A percentile compares a stretch with the other conserved stretches of the same genome.
Evolutionary conservation across 768 basidiomycete genomes (phyloP).

Genomic region (Lyophyllum shimeji): DNA sequence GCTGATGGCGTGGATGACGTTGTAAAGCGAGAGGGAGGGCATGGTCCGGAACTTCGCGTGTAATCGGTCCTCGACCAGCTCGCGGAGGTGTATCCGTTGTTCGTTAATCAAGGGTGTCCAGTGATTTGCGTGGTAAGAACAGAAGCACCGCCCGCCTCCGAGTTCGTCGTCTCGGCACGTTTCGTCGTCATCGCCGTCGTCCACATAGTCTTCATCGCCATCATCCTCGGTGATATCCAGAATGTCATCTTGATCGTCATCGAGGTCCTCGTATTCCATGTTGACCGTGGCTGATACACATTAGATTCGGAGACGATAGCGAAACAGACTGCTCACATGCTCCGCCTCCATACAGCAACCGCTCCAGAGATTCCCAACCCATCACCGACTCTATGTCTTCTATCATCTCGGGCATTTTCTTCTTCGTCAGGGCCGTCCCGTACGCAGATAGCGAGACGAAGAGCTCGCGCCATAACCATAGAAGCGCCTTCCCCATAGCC

Average conservation of each 20-base stretch:
- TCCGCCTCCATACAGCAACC: constrained; percentile 55
- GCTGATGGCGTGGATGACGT: constrained; percentile 39
- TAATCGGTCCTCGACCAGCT: constrained; percentile 45
- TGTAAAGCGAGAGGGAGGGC: constrained; percentile 49
- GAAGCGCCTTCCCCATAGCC: constrained; percentile 41
- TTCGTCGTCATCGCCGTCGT: constrained; percentile 26
- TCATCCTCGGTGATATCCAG: constrained; percentile 21
- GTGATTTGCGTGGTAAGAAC: constrained; percentile 43
- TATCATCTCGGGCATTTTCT: constrained; percentile 50
- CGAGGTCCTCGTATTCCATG: constrained; percentile 11
- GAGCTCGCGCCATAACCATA: constrained; percentile 74
- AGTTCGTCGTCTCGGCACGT: constrained; percentile 30
- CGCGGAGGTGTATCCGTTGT: constrained; percentile 40
- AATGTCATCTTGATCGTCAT: constrained; percentile 10
- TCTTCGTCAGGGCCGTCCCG: constrained; percentile 23
- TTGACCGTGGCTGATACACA: background rate
- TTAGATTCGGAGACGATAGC: constrained; percentile 2
- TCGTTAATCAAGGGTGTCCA: constrained; percentile 47
- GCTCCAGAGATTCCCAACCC: constrained; percentile 52
- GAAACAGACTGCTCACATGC: constrained; percentile 35
- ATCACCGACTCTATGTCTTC: constrained; percentile 53
- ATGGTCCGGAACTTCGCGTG: constrained; percentile 46
- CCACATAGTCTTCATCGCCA: constrained; percentile 14
- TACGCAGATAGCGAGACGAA: constrained; percentile 54
- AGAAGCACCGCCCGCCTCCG: constrained; percentile 27